phyloP scores from a whole-genome alignment of 2,329 filamentous ascomycete genomes.

The Cladosporium sp. region DNA sequence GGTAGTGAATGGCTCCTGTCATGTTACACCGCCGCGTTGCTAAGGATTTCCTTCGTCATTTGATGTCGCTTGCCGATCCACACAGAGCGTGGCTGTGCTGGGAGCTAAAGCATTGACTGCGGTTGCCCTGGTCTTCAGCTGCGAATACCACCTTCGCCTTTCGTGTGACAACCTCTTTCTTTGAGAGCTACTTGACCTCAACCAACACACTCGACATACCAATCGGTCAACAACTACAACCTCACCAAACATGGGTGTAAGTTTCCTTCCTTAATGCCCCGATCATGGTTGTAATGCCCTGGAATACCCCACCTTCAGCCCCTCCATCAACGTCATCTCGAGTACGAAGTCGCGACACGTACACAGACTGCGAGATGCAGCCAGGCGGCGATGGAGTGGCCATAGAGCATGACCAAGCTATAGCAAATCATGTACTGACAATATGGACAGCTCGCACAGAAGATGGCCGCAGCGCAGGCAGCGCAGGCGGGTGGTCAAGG shows the following conservation, averaged over 20 bases:
- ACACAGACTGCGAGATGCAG: neutral
- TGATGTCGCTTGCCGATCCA: neutral
- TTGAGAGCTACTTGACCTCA: too few relatives aligned
- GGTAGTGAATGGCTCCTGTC: too few relatives aligned
- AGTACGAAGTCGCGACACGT: neutral
- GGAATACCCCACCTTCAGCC: conserved; percentile 3
- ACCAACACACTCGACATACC: neutral
- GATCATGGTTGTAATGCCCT: too few relatives aligned
- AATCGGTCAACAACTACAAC: neutral
- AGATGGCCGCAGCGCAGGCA: conserved; percentile 41
- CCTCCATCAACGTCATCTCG: conserved; percentile 3
- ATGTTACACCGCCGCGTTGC: too few relatives aligned
- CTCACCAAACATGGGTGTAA: conserved; percentile 4
- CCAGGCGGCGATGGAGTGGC: neutral
- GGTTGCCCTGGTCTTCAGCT: neutral
- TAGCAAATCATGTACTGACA: neutral
- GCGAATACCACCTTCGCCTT: neutral
- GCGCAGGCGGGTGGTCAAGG: conserved; percentile 8
- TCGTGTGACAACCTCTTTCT: neutral
- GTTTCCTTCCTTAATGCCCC: neutral
- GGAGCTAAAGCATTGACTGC: neutral
- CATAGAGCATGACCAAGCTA: neutral
- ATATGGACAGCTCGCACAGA: conserved; percentile 39
- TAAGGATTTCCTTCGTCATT: too few relatives aligned
- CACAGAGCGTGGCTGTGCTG: neutral